Evolutionary conservation across 176 grass and related monocot species (phyloP).

Genomic region (Saccharum spontaneum): DNA sequence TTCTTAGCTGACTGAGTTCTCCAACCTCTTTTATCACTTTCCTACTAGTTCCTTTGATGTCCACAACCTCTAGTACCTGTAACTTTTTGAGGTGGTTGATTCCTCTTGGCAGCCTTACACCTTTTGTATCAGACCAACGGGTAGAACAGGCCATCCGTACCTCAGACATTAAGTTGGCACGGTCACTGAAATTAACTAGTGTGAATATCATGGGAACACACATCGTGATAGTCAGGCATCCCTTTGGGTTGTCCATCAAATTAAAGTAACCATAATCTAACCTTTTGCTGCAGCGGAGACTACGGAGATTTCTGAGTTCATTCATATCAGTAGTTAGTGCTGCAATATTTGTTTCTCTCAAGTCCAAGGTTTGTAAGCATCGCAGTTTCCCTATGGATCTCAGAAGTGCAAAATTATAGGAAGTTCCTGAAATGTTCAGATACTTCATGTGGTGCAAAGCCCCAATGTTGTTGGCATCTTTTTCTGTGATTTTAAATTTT

Average conservation of each 20-base stretch:
- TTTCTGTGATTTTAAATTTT: background rate
- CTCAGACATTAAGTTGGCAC: background rate
- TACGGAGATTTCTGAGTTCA: background rate
- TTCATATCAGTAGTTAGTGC: background rate
- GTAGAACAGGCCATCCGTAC: background rate
- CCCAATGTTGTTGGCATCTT: background rate
- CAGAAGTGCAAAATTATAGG: background rate
- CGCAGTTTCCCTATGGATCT: conserved; percentile 17
- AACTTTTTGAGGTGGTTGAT: conserved; percentile 9
- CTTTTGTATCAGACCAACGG: background rate
- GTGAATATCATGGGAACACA: background rate
- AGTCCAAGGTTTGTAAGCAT: conserved; percentile 3
- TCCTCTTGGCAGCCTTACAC: conserved; percentile 19
- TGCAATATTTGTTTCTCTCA: background rate
- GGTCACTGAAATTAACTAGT: background rate
- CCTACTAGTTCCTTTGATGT: background rate
- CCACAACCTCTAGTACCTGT: background rate
- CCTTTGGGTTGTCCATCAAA: background rate
- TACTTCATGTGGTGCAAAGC: conserved; percentile 22
- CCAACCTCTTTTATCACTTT: conserved; percentile 13
- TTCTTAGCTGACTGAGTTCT: conserved; percentile 15
- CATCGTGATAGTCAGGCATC: background rate
- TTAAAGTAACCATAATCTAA: background rate
- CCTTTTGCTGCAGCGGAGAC: conserved; percentile 3
- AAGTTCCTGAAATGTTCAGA: background rate